Conservation (phyloP, 495 filamentous ascomycete genomes). For the Corynascus novoguineensis region DNA sequence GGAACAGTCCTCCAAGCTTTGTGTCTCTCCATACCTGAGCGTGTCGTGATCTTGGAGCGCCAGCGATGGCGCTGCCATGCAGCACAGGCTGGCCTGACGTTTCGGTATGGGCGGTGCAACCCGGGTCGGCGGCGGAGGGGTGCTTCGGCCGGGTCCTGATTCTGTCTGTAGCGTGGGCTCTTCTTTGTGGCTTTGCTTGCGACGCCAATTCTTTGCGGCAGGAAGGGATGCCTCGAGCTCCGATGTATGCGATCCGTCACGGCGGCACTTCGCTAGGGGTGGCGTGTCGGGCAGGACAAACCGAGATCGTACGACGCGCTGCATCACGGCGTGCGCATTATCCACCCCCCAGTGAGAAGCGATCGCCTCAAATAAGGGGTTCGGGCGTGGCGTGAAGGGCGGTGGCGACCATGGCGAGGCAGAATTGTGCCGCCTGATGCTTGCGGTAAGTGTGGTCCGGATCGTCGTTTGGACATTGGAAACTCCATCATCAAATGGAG, state of each 20-base stretch:
- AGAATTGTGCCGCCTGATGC: constrained; percentile 38
- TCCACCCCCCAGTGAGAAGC: constrained; percentile 39
- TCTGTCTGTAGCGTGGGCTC: background rate
- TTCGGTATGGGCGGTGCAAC: constrained; percentile 28
- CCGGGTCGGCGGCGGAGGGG: constrained; percentile 1
- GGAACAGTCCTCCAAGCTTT: too few relatives aligned
- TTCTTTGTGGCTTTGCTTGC: background rate
- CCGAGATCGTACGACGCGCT: constrained; percentile 25
- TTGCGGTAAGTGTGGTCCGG: constrained; percentile 39
- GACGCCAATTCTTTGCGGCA: background rate
- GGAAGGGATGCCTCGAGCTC: background rate
- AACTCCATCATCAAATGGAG: constrained; percentile 20
- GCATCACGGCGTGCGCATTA: constrained; percentile 36
- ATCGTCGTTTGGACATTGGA: constrained; percentile 32
- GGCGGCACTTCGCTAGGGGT: background rate
- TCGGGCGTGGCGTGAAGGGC: constrained; percentile 19
- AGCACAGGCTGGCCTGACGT: constrained; percentile 29
- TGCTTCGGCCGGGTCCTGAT: background rate
- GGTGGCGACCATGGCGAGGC: constrained; percentile 38
- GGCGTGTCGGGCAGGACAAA: constrained; percentile 4
- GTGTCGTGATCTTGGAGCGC: background rate
- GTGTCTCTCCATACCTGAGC: too few relatives aligned
- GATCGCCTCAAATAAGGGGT: constrained; percentile 40
- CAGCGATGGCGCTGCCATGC: background rate
- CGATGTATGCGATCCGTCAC: background rate